Conservation (phyloP, 192 early-diverging fungal species). For the Coemansia sp. region DNA sequence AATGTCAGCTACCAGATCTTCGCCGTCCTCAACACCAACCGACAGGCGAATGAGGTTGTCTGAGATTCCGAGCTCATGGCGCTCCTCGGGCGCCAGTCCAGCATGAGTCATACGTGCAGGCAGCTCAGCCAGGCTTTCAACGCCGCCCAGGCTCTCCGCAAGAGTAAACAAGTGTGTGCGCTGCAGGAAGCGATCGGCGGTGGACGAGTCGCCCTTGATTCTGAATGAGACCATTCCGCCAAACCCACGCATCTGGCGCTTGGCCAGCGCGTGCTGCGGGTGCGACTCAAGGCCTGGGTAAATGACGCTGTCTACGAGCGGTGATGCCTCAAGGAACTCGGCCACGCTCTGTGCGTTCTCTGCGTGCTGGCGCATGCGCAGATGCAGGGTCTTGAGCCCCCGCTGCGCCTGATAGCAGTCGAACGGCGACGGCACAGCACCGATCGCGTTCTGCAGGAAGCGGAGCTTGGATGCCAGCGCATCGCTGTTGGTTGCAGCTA, state of each 20-base stretch:
- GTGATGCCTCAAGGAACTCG: conserved; percentile 66
- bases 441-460: conserved; percentile 98
- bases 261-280: conserved; percentile 88
- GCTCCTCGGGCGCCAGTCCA: conserved; percentile 80
- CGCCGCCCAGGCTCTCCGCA: conserved; percentile 95
- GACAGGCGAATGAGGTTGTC: conserved; percentile 90
- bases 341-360: conserved; percentile 82
- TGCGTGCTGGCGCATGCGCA: conserved; percentile 92
- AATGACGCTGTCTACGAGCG: conserved; percentile 79
- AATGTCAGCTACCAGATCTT: conserved; percentile 82
- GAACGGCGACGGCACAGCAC: conserved; percentile 92
- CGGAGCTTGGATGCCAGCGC: conserved; percentile 69
- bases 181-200: conserved; percentile 81
- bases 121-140: conserved; percentile 92
- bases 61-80: conserved; percentile 81
- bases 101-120: conserved; percentile 97
- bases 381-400: conserved; percentile 91
- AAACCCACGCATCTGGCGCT: conserved; percentile 84
- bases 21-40: conserved; percentile 89
- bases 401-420: conserved; percentile 95
- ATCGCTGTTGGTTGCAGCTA: conserved; percentile 78
- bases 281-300: conserved; percentile 92
- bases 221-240: conserved; percentile 97
- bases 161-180: conserved; percentile 81
- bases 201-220: conserved; percentile 75